These are phyloP conservation scores for Gastrolobium villosum DNA, from an alignment of 306 rosid genomes.

Conservation along the genomic window DNA sequence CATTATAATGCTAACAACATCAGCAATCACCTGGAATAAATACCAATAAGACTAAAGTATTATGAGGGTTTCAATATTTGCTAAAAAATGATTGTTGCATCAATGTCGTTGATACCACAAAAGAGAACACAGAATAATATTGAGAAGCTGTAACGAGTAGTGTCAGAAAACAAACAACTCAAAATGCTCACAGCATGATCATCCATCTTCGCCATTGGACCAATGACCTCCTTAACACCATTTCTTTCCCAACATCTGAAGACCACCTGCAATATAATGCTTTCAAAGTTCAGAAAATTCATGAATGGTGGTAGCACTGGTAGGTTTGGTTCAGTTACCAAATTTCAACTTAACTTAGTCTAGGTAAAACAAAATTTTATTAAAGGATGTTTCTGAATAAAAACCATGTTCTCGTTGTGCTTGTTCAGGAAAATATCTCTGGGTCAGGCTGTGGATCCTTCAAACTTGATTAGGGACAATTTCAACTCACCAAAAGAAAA, in stretches of 20 bases:
- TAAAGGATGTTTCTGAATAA: background rate
- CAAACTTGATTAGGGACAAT: conserved; percentile 19
- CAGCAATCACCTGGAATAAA: conserved; percentile 89
- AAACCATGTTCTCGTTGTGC: conserved; percentile 11
- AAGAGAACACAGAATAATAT: conserved; percentile 17
- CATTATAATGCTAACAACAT: conserved; percentile 79
- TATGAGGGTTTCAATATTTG: conserved; percentile 31
- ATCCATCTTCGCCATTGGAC: conserved; percentile 90
- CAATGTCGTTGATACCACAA: conserved; percentile 29
- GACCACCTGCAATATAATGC: conserved; percentile 69
- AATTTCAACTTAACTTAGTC: background rate
- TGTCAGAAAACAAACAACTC: conserved; percentile 28
- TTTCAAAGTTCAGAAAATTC: conserved; percentile 49
- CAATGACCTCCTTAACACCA: conserved; percentile 88
- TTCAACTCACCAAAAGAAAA: conserved; percentile 22
- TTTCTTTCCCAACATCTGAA: conserved; percentile 93
- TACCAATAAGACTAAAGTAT: conserved; percentile 31
- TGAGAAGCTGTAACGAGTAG: background rate
- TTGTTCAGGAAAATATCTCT: background rate
- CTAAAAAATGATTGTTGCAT: background rate
- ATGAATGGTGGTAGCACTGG: conserved; percentile 18
- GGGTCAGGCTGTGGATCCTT: conserved; percentile 14
- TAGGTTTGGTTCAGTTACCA: conserved; percentile 10
- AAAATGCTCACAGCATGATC: conserved; percentile 85
- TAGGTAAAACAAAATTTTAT: background rate